Evolutionary conservation across 2,329 filamentous ascomycete genomes (phyloP), one percentile per base, ranked within the genome.

Genomic region (Xylaria sp.): DNA sequence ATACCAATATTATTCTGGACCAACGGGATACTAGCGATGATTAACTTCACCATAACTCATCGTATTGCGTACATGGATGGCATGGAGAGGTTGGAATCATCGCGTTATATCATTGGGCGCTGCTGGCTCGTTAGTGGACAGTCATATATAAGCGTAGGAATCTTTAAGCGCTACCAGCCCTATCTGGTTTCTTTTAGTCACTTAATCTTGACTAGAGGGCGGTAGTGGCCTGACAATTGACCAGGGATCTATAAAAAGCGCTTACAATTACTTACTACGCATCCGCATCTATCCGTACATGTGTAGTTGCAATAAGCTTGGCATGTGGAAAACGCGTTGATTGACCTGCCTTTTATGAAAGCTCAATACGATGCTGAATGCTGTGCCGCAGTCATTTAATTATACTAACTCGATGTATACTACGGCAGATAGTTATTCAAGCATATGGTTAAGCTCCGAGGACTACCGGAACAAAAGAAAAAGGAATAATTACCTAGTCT

Each of bases 261-360:
- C 44, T 48, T 48, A 48, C 44, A 25, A 23, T n/a, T n/a, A 21
- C 44, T 48, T 48, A 48, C 44, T 48, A 48, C 44, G 10, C 44
- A 48, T 12, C 44, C 21, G 21, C 21, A 23, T 48, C 21, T 48
- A 25, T 10, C 44, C 32, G 32, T 35, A 35, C 32, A 10, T 35
- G 4, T 13, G 44, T 48, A 25, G 21, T 23, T 21, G 2, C 44
- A 23, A 13, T 25, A 9, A 48, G 16, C 40, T 44, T 35, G 32
- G 32, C 32, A 44, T n/a, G 40, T 6, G 40, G 40, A 44, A 44
- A 16, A 44, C 40, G 16, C 3, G 18, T 44, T 44, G 40, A 23
- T 48, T 48, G 44, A 48, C 44, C 44, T 48, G 44, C 44, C 44
- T 48, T 25, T 48, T 48, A 48, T 48, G 44, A 48, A 25, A 48